Evolutionary conservation across 2,329 filamentous ascomycete species (phyloP).

Genomic region (Claviceps fusiformis): DNA sequence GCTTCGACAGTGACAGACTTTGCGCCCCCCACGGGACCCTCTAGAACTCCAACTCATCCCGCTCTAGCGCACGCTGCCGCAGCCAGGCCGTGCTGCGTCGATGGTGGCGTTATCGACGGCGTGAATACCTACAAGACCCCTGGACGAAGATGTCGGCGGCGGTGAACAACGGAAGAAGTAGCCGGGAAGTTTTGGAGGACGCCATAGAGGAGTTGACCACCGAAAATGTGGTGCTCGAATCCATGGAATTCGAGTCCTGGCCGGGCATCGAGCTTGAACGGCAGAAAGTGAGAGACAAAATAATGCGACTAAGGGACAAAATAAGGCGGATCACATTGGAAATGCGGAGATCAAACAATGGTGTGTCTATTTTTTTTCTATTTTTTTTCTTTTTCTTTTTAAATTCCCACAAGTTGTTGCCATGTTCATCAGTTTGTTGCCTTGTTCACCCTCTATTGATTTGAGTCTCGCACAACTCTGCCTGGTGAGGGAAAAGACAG

Average conservation of each 20-base stretch:
- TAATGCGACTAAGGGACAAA: slow-evolving; percentile 19
- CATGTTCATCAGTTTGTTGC: not conserved
- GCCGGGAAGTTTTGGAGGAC: slow-evolving; percentile 10
- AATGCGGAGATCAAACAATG: not conserved
- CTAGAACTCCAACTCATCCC: not conserved
- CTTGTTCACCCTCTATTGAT: not conserved
- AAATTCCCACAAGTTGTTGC: too few species aligned
- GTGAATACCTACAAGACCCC: slow-evolving; percentile 3
- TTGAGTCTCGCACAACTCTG: not conserved
- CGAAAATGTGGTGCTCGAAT: slow-evolving; percentile 28
- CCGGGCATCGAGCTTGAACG: slow-evolving; percentile 17
- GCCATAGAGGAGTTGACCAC: slow-evolving; percentile 28
- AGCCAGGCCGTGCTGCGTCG: not conserved
- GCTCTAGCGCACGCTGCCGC: not conserved
- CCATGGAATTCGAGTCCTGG: slow-evolving; percentile 18
- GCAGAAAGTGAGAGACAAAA: not conserved
- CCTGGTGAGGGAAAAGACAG: not conserved
- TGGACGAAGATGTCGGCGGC: not conserved
- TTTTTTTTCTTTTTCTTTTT: not conserved
- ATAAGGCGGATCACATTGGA: slow-evolving; percentile 10
- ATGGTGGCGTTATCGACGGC: slow-evolving; percentile 5
- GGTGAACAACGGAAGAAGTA: not conserved
- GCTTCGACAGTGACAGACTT: not conserved
- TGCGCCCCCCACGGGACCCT: too few species aligned
- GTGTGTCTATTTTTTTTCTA: not conserved